Percentiles rank a stretch among this genome's conserved stretches.
Conservation (phyloP, 2,329 filamentous ascomycete species). For the Myriangium duriaei region DNA sequence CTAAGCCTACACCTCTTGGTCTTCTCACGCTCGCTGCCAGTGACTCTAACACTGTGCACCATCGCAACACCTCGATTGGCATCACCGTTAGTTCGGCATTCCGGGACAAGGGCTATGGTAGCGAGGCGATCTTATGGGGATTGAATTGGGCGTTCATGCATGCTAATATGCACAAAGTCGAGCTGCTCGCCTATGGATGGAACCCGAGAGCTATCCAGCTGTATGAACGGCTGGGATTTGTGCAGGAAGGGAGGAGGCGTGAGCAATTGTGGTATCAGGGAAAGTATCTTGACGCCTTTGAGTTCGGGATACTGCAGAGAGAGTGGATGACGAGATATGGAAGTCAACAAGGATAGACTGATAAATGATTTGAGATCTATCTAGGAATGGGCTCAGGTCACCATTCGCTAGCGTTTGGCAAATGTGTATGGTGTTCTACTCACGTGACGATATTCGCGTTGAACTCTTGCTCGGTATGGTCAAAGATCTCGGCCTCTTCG, state of each 20-base stretch:
- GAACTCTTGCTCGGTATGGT: no score
- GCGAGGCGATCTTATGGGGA: conserved; percentile 36
- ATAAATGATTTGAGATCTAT: no score
- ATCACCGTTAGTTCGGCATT: conserved; percentile 25
- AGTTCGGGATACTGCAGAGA: conserved; percentile 27
- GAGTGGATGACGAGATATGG: conserved; percentile 23
- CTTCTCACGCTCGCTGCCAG: background rate
- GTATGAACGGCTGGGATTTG: conserved; percentile 36
- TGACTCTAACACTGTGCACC: conserved; percentile 21
- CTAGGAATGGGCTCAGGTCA: no score
- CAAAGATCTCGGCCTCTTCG: no score
- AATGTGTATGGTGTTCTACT: no score
- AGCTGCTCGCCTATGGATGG: conserved; percentile 29
- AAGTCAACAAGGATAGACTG: no score
- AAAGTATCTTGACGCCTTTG: conserved; percentile 22
- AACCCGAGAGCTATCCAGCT: conserved; percentile 32
- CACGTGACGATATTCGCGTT: no score
- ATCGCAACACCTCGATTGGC: conserved; percentile 31
- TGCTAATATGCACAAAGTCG: conserved; percentile 34
- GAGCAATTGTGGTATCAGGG: conserved; percentile 34
- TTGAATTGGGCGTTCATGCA: conserved; percentile 35
- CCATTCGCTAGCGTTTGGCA: no score
- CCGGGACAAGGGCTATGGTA: conserved; percentile 33
- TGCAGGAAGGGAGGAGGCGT: conserved; percentile 30
- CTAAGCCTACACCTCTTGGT: background rate